phyloP scores from a whole-genome alignment of 768 basidiomycete genomes.

The Lentinula edodes region DNA sequence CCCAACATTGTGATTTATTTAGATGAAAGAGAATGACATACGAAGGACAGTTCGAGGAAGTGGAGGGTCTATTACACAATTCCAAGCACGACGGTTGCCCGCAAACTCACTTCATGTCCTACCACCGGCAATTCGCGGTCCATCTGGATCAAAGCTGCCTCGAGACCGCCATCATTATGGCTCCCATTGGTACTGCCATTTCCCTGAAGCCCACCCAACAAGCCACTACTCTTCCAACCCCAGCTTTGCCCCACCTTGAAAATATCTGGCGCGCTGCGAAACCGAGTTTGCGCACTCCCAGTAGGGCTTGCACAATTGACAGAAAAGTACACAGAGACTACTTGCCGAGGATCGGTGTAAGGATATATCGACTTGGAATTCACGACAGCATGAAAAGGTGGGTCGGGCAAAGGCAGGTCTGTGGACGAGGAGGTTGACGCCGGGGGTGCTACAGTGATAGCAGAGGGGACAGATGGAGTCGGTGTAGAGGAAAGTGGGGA shows the following conservation, averaged over 20 bases:
- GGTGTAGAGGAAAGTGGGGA: slow-evolving; percentile 5
- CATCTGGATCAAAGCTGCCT: slow-evolving; percentile 9
- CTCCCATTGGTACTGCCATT: slow-evolving; percentile 36
- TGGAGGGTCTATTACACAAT: not conserved
- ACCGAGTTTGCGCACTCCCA: slow-evolving; percentile 77
- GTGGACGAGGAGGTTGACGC: not conserved
- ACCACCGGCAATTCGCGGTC: slow-evolving; percentile 13
- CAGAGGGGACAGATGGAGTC: not conserved
- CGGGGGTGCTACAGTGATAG: not conserved
- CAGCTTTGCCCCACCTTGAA: slow-evolving; percentile 86
- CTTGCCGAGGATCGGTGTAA: slow-evolving; percentile 69
- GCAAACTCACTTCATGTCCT: slow-evolving; percentile 14
- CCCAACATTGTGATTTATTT: no score
- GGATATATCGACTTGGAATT: slow-evolving; percentile 34
- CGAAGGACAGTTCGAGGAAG: not conserved
- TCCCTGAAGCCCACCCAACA: slow-evolving; percentile 15
- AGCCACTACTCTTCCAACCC: slow-evolving; percentile 80
- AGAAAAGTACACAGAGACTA: slow-evolving; percentile 76
- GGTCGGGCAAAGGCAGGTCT: not conserved
- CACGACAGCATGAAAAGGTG: not conserved
- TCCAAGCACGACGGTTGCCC: slow-evolving; percentile 10
- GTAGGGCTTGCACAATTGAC: slow-evolving; percentile 78
- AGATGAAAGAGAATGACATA: no score
- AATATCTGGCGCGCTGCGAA: slow-evolving; percentile 80
- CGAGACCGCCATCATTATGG: slow-evolving; percentile 26